phyloP scores from a whole-genome alignment of 2,329 filamentous ascomycete species.

The Emmonsia crescens region DNA sequence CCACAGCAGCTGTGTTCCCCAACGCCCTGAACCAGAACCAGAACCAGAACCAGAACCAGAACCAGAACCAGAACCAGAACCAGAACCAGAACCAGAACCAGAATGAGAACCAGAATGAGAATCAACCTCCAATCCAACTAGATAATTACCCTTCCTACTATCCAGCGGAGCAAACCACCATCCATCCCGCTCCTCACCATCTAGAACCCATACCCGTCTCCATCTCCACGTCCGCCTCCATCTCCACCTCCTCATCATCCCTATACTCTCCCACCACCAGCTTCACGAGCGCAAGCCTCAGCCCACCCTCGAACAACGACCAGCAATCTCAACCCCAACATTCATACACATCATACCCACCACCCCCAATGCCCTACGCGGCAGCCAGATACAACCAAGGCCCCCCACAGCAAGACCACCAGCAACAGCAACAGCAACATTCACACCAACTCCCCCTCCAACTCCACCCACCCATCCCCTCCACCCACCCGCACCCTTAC shows the following conservation, averaged over 20 bases:
- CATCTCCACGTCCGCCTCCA: background rate
- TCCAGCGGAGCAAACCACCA: background rate
- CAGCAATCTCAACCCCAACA: background rate
- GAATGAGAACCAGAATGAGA: background rate
- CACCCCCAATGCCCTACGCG: background rate
- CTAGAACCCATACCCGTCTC: background rate
- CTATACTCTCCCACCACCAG: background rate
- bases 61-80: background rate
- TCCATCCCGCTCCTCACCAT: background rate
- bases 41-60: background rate
- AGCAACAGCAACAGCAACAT: slow-evolving; percentile 13
- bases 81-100: background rate
- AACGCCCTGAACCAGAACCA: background rate
- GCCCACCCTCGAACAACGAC: background rate
- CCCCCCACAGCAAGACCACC: background rate
- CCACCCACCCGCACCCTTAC: background rate
- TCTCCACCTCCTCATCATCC: background rate
- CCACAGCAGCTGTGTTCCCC: background rate
- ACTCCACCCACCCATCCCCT: background rate
- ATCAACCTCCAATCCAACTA: background rate
- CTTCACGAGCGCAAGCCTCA: background rate
- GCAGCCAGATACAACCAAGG: background rate
- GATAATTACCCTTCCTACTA: background rate
- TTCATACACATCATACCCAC: background rate
- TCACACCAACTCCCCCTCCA: background rate